Conservation (phyloP, 2,329 filamentous ascomycete species). For the Plectosphaerella plurivora region DNA sequence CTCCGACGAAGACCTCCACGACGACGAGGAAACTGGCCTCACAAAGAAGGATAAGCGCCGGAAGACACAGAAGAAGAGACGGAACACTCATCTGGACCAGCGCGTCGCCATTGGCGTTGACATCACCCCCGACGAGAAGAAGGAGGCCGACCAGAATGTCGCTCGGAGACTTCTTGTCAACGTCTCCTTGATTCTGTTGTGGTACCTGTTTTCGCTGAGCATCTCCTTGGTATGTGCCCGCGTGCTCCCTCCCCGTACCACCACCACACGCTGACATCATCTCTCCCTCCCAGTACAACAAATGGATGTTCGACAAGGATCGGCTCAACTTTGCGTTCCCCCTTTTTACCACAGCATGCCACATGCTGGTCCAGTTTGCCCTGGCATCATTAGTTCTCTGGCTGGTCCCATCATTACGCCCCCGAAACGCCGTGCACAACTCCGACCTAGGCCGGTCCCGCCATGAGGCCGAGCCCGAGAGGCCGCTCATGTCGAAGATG, state of each 20-base stretch:
- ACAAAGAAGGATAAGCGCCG: conserved; percentile 68
- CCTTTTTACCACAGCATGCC: conserved; percentile 88
- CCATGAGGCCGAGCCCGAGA: conserved; percentile 48
- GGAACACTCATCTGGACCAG: conserved; percentile 66
- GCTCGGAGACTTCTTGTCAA: conserved; percentile 68
- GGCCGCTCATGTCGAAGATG: conserved; percentile 73
- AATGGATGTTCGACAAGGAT: conserved; percentile 95
- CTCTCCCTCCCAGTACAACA: conserved; percentile 73
- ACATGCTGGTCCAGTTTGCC: conserved; percentile 92
- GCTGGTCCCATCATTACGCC: conserved; percentile 77
- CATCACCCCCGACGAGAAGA: conserved; percentile 67
- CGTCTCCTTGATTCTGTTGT: conserved; percentile 74
- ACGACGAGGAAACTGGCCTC: conserved; percentile 87
- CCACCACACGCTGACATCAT: not conserved
- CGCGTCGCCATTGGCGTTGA: conserved; percentile 57
- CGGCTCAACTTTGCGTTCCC: conserved; percentile 90
- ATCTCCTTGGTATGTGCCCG: conserved; percentile 69
- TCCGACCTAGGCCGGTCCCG: conserved; percentile 47
- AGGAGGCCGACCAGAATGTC: conserved; percentile 71
- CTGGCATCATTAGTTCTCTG: conserved; percentile 75
- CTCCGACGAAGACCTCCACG: conserved; percentile 69
- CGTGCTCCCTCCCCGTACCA: not conserved
- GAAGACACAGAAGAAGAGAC: conserved; percentile 60
- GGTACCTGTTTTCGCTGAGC: conserved; percentile 88
- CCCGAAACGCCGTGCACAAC: conserved; percentile 41